Percentiles rank a stretch among this genome's conserved stretches.
Evolutionary conservation across 2,329 filamentous ascomycete species (phyloP).

Genomic region (Colletotrichum kahawae): DNA sequence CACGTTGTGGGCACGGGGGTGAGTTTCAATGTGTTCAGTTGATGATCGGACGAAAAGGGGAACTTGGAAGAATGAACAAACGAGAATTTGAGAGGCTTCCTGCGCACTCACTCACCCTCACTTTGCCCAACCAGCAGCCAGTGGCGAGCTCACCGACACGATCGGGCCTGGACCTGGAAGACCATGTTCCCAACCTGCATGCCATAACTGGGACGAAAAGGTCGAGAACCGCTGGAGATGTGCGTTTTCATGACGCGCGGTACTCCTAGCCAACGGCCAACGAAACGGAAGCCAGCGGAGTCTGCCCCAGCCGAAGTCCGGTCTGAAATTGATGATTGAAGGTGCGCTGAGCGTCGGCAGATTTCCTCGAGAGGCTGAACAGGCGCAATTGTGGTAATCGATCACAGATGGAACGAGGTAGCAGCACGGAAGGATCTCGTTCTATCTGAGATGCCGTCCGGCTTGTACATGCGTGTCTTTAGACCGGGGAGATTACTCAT

Average conservation of each 20-base stretch:
- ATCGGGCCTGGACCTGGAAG: neutral
- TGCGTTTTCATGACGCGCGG: neutral
- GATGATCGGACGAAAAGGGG: constrained; percentile 9
- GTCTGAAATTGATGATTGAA: neutral
- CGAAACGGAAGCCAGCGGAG: constrained; percentile 2
- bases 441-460: neutral
- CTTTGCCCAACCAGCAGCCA: neutral
- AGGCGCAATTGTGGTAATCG: neutral
- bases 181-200: neutral
- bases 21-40: constrained; percentile 13
- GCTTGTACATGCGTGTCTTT: neutral
- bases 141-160: neutral
- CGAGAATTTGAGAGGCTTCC: neutral
- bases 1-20: constrained; percentile 15
- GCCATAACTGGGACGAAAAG: neutral
- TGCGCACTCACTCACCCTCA: neutral
- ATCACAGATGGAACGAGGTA: neutral
- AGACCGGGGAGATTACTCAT: neutral
- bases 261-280: neutral
- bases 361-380: neutral
- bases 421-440: neutral
- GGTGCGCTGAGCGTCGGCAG: neutral
- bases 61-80: neutral
- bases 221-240: neutral
- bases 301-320: neutral